Conservation (phyloP, 1,139 yeast species). For the Scheffersomyces insectosa region DNA sequence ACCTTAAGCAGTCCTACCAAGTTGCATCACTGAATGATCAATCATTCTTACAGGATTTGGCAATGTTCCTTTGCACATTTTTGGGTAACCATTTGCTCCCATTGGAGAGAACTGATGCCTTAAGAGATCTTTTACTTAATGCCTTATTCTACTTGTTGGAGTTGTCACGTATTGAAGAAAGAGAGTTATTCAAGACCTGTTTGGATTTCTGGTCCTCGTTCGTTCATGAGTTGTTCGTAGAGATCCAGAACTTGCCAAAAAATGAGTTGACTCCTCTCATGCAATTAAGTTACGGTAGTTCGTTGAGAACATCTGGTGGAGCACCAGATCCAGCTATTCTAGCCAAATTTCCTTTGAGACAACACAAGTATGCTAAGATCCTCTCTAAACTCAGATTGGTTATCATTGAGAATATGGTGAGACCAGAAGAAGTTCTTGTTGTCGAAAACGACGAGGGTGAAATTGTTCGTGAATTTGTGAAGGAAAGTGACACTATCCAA, state of each 20-base stretch:
- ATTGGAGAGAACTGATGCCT: conserved; percentile 64
- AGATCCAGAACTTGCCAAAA: conserved; percentile 77
- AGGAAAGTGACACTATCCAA: conserved; percentile 95
- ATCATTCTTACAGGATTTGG: conserved; percentile 92
- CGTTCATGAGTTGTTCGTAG: conserved; percentile 78
- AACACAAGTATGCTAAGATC: conserved; percentile 74
- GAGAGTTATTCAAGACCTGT: conserved; percentile 93
- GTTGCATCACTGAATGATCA: conserved; percentile 83
- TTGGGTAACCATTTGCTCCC: conserved; percentile 73
- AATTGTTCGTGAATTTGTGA: conserved; percentile 95
- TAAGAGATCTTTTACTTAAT: conserved; percentile 61
- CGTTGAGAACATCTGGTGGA: conserved; percentile 62
- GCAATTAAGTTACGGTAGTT: conserved; percentile 62
- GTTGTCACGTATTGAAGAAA: conserved; percentile 87
- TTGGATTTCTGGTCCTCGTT: conserved; percentile 91
- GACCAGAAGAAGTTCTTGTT: conserved; percentile 95
- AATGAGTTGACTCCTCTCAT: conserved; percentile 71
- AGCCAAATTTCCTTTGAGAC: conserved; percentile 77
- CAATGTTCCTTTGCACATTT: conserved; percentile 88
- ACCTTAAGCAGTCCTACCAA: conserved; percentile 71
- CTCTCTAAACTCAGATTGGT: conserved; percentile 84
- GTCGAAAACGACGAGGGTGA: conserved; percentile 99
- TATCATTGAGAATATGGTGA: conserved; percentile 94
- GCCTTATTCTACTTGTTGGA: conserved; percentile 82
- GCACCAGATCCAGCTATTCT: conserved; percentile 84